Percentiles rank a stretch among this genome's conserved stretches.
Evolutionary conservation across 306 rosid species (phyloP).

Genomic region (Rubus parviflorus): DNA sequence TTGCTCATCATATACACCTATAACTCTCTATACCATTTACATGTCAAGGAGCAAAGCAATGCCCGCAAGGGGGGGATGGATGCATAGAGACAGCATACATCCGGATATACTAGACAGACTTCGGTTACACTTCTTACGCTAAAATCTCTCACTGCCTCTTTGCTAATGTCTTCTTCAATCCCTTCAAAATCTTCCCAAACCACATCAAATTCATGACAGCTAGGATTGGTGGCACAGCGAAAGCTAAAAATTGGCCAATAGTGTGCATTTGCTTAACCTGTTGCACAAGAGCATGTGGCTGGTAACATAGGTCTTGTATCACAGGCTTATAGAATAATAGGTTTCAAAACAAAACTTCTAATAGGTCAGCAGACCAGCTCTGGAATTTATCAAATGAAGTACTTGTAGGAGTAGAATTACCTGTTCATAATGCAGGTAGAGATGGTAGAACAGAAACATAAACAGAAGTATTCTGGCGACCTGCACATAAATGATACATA

Average conservation of each 20-base stretch:
- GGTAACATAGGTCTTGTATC: not conserved
- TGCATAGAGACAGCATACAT: not conserved
- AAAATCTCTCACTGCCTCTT: conserved; percentile 63
- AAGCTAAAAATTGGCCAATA: conserved; percentile 55
- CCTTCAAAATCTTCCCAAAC: conserved; percentile 80
- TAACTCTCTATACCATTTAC: not conserved
- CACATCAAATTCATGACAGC: conserved; percentile 85
- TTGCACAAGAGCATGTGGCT: conserved; percentile 1
- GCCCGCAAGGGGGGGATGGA: not conserved
- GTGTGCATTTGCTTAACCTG: conserved; percentile 76
- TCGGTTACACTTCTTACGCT: not conserved
- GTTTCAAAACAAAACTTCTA: not conserved
- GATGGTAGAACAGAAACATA: conserved; percentile 75
- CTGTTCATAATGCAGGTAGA: conserved; percentile 86
- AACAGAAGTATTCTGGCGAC: conserved; percentile 89
- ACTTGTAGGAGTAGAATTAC: conserved; percentile 35
- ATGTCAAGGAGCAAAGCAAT: not conserved
- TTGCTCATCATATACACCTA: not conserved
- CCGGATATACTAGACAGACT: not conserved
- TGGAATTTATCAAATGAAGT: conserved; percentile 16
- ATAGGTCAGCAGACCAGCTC: not conserved
- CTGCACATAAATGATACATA: conserved; percentile 45
- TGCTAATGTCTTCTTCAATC: conserved; percentile 82
- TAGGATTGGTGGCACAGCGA: conserved; percentile 63
- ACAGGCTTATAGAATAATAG: not conserved